phyloP scores from a whole-genome alignment of 2,329 filamentous ascomycete genomes.

The Celoporthe dispersa region DNA sequence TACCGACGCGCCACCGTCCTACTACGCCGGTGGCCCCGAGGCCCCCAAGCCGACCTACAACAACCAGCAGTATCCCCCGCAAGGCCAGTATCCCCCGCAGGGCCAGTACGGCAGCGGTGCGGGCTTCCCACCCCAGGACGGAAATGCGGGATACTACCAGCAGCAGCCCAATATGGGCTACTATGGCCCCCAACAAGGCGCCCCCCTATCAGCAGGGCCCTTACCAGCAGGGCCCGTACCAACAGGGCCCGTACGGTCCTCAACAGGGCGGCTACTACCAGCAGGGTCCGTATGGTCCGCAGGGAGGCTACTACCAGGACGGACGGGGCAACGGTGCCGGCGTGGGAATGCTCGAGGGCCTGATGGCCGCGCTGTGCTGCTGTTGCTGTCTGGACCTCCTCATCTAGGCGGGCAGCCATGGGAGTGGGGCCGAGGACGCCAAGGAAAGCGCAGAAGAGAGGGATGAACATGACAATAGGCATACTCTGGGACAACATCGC shows the following conservation, averaged over 20 bases:
- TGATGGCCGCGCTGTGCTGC: constrained; percentile 27
- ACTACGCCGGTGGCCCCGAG: constrained; percentile 22
- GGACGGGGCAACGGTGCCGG: constrained; percentile 21
- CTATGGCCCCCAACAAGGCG: constrained; percentile 7
- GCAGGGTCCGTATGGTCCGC: constrained; percentile 18
- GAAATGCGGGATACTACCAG: constrained; percentile 17
- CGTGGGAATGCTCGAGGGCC: constrained; percentile 20
- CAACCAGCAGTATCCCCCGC: constrained; percentile 17
- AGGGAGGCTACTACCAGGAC: constrained; percentile 21
- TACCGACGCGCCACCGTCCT: constrained; percentile 27
- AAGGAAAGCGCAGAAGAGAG: background rate
- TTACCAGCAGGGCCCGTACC: constrained; percentile 13
- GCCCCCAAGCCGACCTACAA: constrained; percentile 26
- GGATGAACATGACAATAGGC: background rate
- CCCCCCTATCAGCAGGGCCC: background rate
- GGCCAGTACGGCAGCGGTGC: constrained; percentile 12
- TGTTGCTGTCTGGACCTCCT: constrained; percentile 31
- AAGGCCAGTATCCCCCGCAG: constrained; percentile 18
- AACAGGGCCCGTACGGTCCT: constrained; percentile 12
- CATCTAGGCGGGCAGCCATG: constrained; percentile 4
- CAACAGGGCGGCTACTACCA: constrained; percentile 24
- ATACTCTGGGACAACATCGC: background rate
- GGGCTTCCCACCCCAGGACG: constrained; percentile 19
- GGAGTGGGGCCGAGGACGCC: background rate
- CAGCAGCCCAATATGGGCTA: constrained; percentile 22